Conservation (phyloP, 2,329 filamentous ascomycete species). For the Scorias spongiosa region DNA sequence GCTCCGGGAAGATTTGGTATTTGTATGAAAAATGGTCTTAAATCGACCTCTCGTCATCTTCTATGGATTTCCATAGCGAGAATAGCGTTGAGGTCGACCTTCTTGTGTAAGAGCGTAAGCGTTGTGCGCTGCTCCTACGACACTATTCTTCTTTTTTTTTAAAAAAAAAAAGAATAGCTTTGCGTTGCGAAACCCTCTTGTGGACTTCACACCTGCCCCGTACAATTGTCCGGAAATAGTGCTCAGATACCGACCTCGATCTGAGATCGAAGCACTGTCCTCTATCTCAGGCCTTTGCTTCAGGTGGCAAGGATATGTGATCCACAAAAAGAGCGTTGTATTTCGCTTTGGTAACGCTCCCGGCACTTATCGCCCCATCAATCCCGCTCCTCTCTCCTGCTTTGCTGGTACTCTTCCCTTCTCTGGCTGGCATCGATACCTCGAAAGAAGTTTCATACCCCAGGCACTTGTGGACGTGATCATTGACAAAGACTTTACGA, state of each 20-base stretch:
- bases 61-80: conserved; percentile 20
- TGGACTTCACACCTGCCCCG: too few species aligned
- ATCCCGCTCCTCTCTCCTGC: conserved; percentile 27
- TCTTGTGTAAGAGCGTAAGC: conserved; percentile 19
- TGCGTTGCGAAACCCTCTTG: conserved; percentile 14
- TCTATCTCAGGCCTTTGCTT: too few species aligned
- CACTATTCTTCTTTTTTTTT: not conserved
- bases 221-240: too few species aligned
- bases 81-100: conserved; percentile 5
- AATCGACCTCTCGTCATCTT: conserved; percentile 12
- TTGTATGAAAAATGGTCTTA: conserved; percentile 22
- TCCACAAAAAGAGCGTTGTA: conserved; percentile 13
- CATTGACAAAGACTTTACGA: not conserved
- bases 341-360: conserved; percentile 12
- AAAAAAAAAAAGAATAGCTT: not conserved
- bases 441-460: not conserved
- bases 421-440: not conserved
- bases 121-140: conserved; percentile 20
- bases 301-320: too few species aligned
- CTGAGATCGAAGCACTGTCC: too few species aligned
- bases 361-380: conserved; percentile 21
- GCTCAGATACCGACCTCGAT: conserved; percentile 1
- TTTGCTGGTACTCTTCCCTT: not conserved
- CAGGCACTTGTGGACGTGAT: too few species aligned
- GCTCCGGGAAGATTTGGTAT: not conserved